Conservation (phyloP, 805 yeast genomes). For the Cyberlindnera mrakii region DNA sequence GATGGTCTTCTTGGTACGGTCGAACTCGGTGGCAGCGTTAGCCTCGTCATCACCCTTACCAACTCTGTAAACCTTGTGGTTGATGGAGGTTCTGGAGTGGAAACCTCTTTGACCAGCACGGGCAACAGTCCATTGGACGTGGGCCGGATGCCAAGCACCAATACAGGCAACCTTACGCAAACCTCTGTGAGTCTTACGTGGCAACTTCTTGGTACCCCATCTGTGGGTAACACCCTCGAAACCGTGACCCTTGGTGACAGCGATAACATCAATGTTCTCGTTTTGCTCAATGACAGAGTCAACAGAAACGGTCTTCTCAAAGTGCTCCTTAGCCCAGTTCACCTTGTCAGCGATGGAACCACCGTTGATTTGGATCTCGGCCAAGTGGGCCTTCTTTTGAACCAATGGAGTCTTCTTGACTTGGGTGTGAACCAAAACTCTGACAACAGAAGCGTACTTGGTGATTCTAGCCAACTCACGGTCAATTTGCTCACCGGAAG, state of each 20-base stretch:
- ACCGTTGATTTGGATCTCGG: slow-evolving; percentile 99
- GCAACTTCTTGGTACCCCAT: slow-evolving; percentile 99
- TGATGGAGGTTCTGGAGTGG: slow-evolving; percentile 99
- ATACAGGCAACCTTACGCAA: slow-evolving; percentile 99
- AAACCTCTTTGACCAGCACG: slow-evolving; percentile 99
- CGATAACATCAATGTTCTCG: slow-evolving; percentile 97
- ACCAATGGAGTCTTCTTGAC: slow-evolving; percentile 97
- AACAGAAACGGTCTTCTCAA: slow-evolving; percentile 96
- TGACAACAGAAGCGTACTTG: slow-evolving; percentile 97
- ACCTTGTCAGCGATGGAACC: slow-evolving; percentile 97
- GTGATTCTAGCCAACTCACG: slow-evolving; percentile 97
- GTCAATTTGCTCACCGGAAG: slow-evolving; percentile 82
- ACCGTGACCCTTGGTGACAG: slow-evolving; percentile 99
- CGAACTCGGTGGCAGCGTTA: slow-evolving; percentile 93
- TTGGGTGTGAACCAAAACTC: slow-evolving; percentile 99
- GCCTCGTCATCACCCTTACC: slow-evolving; percentile 95
- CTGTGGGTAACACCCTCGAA: slow-evolving; percentile 99
- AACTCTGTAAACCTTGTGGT: slow-evolving; percentile 99
- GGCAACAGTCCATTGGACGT: slow-evolving; percentile 99
- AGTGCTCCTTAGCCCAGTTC: slow-evolving; percentile 97
- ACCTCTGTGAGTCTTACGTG: slow-evolving; percentile 99
- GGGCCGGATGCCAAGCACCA: slow-evolving; percentile 99
- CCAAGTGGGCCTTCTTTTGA: slow-evolving; percentile 99
- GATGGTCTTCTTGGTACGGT: slow-evolving; percentile 99
- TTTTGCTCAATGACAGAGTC: slow-evolving; percentile 96